A percentile compares a stretch with the other conserved stretches of the same genome.
Evolutionary conservation across 768 basidiomycete genomes (phyloP).

Genomic region (Termitomyces sp.): DNA sequence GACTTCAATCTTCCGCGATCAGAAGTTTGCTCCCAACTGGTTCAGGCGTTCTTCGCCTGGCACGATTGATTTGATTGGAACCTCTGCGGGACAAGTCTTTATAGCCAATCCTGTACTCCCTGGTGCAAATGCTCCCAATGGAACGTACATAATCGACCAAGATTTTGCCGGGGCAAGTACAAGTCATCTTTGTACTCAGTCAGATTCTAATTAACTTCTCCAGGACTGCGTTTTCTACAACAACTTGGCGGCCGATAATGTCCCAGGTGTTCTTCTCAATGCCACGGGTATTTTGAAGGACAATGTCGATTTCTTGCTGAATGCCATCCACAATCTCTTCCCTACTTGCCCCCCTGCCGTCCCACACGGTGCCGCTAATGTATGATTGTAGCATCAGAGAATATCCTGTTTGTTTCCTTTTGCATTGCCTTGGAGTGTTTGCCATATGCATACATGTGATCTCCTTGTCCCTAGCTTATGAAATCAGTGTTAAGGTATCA

Average conservation of each 20-base stretch:
- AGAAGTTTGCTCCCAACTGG: slow-evolving; percentile 11
- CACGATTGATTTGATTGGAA: neutral
- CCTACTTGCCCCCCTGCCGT: slow-evolving; percentile 5
- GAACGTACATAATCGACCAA: slow-evolving; percentile 7
- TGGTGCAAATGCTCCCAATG: slow-evolving; percentile 9
- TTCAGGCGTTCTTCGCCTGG: slow-evolving; percentile 5
- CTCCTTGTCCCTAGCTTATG: neutral
- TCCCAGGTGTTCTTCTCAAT: slow-evolving; percentile 12
- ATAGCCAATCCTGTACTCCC: slow-evolving; percentile 3
- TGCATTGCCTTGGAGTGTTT: neutral
- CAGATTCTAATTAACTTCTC: neutral
- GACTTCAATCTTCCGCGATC: slow-evolving; percentile 14
- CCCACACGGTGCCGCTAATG: slow-evolving; percentile 10
- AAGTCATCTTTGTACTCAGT: no score
- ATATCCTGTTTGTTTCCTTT: neutral
- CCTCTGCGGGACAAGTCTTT: neutral
- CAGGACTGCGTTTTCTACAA: slow-evolving; percentile 6
- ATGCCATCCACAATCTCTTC: slow-evolving; percentile 10
- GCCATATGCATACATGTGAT: neutral
- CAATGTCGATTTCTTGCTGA: slow-evolving; percentile 12
- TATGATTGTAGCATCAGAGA: neutral
- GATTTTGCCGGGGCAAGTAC: slow-evolving; percentile 1
- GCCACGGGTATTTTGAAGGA: slow-evolving; percentile 12
- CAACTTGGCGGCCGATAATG: slow-evolving; percentile 8
- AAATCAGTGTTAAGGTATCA: no score